Percentiles rank a stretch among this genome's conserved stretches.
Evolutionary conservation across 148 eudicot genomes (phyloP).

Genomic region (Silene uniflora): DNA sequence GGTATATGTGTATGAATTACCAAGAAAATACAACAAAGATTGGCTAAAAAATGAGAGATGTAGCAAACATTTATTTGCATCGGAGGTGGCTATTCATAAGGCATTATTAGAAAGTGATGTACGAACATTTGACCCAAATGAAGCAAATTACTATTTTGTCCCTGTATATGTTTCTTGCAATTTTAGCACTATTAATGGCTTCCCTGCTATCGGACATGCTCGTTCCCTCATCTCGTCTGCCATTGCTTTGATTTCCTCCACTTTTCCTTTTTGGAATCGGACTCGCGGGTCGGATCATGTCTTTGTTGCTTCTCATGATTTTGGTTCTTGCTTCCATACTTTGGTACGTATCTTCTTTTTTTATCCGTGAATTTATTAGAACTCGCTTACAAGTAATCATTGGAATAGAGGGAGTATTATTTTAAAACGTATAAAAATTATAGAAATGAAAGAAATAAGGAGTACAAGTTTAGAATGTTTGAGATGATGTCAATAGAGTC

Average conservation of each 20-base stretch:
- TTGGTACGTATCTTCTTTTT: slow-evolving; percentile 37
- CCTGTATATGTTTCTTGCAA: slow-evolving; percentile 87
- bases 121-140: slow-evolving; percentile 53
- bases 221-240: slow-evolving; percentile 59
- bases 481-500: too few species aligned
- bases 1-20: slow-evolving; percentile 67
- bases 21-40: slow-evolving; percentile 54
- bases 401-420: too few species aligned
- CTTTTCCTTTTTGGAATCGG: slow-evolving; percentile 74
- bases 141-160: slow-evolving; percentile 81
- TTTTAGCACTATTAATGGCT: slow-evolving; percentile 74
- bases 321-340: slow-evolving; percentile 84
- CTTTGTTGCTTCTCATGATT: slow-evolving; percentile 86
- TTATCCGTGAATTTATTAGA: too few species aligned
- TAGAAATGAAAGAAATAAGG: too few species aligned
- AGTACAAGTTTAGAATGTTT: too few species aligned
- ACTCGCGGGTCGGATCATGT: slow-evolving; percentile 66
- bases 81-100: slow-evolving; percentile 81
- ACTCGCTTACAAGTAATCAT: background rate
- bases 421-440: too few species aligned
- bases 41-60: slow-evolving; percentile 64
- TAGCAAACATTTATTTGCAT: slow-evolving; percentile 62
- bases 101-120: slow-evolving; percentile 41
- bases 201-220: slow-evolving; percentile 78
- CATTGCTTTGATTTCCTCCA: slow-evolving; percentile 39